A percentile compares a stretch with the other conserved stretches of the same genome.
These are phyloP conservation scores for Wickerhamomyces ciferrii DNA, from an alignment of 805 yeast species.

Conservation along the genomic window DNA sequence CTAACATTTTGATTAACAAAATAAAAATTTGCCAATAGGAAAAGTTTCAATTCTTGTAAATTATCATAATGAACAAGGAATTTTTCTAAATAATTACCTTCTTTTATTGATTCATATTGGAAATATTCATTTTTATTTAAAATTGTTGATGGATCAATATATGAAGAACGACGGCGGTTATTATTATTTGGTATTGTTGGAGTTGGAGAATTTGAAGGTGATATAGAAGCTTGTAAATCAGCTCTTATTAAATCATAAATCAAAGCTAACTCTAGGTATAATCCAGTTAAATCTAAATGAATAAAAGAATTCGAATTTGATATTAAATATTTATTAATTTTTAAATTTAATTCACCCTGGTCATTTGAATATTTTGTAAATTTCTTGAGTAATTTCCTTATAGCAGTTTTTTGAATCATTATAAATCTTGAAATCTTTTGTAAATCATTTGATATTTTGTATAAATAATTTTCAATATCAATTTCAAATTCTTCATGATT, in stretches of 20 bases:
- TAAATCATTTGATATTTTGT: slow-evolving; percentile 41
- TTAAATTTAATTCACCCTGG: slow-evolving; percentile 20
- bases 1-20: slow-evolving; percentile 16
- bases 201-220: background rate
- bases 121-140: slow-evolving; percentile 23
- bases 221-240: background rate
- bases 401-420: slow-evolving; percentile 66
- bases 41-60: slow-evolving; percentile 45
- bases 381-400: slow-evolving; percentile 71
- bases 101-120: slow-evolving; percentile 30
- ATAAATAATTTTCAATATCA: slow-evolving; percentile 31
- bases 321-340: slow-evolving; percentile 28
- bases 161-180: slow-evolving; percentile 8
- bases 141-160: slow-evolving; percentile 9
- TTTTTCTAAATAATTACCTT: slow-evolving; percentile 29
- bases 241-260: slow-evolving; percentile 43
- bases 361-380: slow-evolving; percentile 41
- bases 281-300: slow-evolving; percentile 51
- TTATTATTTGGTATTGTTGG: background rate
- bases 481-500: slow-evolving; percentile 5
- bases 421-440: slow-evolving; percentile 69
- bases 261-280: slow-evolving; percentile 55
- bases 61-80: slow-evolving; percentile 62
- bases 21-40: slow-evolving; percentile 36
- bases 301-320: slow-evolving; percentile 51